Conservation (phyloP, 192 early-diverging fungal species). For the Umbelopsis vinacea region DNA sequence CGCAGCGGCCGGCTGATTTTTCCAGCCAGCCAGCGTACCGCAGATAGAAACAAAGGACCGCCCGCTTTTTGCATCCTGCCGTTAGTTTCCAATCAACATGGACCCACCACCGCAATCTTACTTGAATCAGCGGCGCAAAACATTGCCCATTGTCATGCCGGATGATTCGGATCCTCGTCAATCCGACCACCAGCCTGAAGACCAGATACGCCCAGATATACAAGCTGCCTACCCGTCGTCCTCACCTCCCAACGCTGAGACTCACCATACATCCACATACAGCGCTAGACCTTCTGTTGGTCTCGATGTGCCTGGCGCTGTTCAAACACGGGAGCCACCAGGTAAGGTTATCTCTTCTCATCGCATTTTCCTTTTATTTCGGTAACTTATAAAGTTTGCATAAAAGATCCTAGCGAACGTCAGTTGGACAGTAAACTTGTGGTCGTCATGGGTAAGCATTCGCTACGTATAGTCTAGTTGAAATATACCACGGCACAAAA, state of each 20-base stretch:
- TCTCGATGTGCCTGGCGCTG: constrained; percentile 56
- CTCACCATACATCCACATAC: neutral
- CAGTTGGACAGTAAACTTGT: constrained; percentile 89
- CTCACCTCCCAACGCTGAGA: neutral
- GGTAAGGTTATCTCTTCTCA: constrained; percentile 31
- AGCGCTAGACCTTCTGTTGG: constrained; percentile 22
- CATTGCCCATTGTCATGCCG: constrained; percentile 11
- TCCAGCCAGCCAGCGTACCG: too few species aligned
- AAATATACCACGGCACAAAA: neutral
- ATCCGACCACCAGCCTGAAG: neutral
- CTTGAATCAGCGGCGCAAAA: constrained; percentile 6
- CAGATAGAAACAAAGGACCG: too few species aligned
- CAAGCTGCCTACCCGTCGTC: neutral
- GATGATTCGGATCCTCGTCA: constrained; percentile 4
- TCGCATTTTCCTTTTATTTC: neutral
- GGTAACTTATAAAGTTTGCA: neutral
- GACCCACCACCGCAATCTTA: constrained; percentile 9
- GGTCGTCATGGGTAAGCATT: constrained; percentile 84
- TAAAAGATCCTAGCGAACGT: constrained; percentile 52
- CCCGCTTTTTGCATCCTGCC: neutral
- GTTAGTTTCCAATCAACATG: neutral
- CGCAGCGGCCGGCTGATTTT: too few species aligned
- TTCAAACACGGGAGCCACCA: constrained; percentile 48
- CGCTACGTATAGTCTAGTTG: neutral
- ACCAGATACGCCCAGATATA: constrained; percentile 4